Base-by-base conservation (phyloP, 106 monocot species). In the Dactylorhiza incarnata region DNA sequence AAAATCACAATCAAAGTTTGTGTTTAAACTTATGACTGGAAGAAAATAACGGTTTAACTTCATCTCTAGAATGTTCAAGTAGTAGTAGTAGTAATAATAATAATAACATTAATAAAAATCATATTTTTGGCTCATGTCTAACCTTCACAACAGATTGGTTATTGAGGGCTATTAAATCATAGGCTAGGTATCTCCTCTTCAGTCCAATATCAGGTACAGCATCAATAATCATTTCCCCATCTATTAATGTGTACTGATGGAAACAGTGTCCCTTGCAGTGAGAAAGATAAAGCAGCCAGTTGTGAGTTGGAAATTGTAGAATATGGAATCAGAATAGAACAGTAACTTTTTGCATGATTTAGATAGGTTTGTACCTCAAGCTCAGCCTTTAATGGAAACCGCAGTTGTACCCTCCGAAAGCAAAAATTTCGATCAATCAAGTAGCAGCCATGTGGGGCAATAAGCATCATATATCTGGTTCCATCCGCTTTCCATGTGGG, bases 401-500 rank as follows among this genome's bases (percentile, higher is more conserved):
- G 83, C 87, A 97, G 82, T 54, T 97, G 96, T 73, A 97, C 91
- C 76, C 96, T 87, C 47, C 96, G 89, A 77, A 97, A 97, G 76
- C 77, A 76, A 76, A 97, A 97, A 75, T 89, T 97, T 48, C 96
- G 82, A 80, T 97, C 96, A 69, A 97, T 87, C 78, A 97, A 85
- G 44, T 89, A 97, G 58, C 96, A 97, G 23, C 96, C 96, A 77
- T 93, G 82, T 12, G 53, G 69, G 17, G 85, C 82, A 72, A 97
- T 87, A 68, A 97, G 91, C 93, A 97, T 97, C 96, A 97, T 93
- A 79, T 97, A 97, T 76, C 93, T 87, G 20, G 96, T 97, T 10
- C 96, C 96, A 86, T 97, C 96, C 71, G 96, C 96, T 82, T 97
- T 97, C 96, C 96, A 97, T 22, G 96, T 97, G 71, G 96, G 89